These are phyloP conservation scores for Lavandula angustifolia DNA, from an alignment of 257 asterid genomes.

Conservation along the genomic window DNA sequence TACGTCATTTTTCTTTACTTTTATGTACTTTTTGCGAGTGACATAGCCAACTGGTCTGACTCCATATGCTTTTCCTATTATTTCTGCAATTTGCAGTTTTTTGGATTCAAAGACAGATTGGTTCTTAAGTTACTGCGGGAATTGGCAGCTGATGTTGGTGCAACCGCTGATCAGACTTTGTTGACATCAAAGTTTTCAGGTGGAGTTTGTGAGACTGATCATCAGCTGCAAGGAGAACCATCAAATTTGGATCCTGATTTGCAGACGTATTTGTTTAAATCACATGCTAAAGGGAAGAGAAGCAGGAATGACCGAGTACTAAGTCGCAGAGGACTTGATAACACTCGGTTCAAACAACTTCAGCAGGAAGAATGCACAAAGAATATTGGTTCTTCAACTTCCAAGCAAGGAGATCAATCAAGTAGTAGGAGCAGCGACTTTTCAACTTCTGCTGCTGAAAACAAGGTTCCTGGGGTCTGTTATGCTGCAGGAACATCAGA, in stretches of 20 bases:
- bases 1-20: constrained; percentile 26
- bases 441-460: constrained; percentile 30
- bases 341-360: constrained; percentile 32
- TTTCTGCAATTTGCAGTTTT: constrained; percentile 58
- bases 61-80: constrained; percentile 19
- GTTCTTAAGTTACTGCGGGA: constrained; percentile 87
- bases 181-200: constrained; percentile 37
- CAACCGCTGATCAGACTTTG: constrained; percentile 49
- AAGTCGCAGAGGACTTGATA: constrained; percentile 32
- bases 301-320: constrained; percentile 45
- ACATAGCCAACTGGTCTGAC: not conserved
- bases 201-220: constrained; percentile 39
- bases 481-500: constrained; percentile 33
- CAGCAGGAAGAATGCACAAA: constrained; percentile 34
- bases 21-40: not conserved
- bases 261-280: constrained; percentile 37
- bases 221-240: constrained; percentile 37
- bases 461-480: constrained; percentile 29
- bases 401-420: constrained; percentile 36
- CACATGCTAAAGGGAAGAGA: constrained; percentile 60
- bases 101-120: constrained; percentile 82
- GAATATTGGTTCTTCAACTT: constrained; percentile 35
- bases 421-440: constrained; percentile 22
- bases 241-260: constrained; percentile 43
- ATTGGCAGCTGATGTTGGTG: constrained; percentile 71